These are phyloP conservation scores for Coniochaeta sp. DNA, from an alignment of 2,329 filamentous ascomycete genomes.

Conservation along the genomic window DNA sequence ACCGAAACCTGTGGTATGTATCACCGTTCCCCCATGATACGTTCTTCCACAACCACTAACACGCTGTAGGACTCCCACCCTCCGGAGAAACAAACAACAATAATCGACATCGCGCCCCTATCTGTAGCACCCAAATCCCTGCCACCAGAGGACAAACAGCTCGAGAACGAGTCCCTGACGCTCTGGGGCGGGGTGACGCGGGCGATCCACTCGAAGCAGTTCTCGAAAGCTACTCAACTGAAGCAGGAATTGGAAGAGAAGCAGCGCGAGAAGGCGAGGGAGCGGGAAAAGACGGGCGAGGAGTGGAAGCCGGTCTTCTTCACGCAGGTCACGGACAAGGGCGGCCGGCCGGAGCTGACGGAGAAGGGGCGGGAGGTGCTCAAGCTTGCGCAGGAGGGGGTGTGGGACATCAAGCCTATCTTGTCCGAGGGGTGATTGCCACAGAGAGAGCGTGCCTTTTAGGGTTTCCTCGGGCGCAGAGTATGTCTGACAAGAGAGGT, in stretches of 20 bases:
- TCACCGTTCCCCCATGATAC: background rate
- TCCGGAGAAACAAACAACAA: constrained; percentile 56
- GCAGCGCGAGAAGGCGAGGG: constrained; percentile 76
- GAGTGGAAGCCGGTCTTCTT: constrained; percentile 90
- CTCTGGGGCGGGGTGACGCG: constrained; percentile 86
- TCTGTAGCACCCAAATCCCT: constrained; percentile 70
- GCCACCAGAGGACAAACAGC: constrained; percentile 69
- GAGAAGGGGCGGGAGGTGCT: constrained; percentile 44
- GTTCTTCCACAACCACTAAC: constrained; percentile 2
- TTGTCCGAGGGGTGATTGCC: background rate
- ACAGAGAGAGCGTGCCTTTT: background rate
- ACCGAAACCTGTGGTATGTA: constrained; percentile 53
- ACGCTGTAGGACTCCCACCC: constrained; percentile 33
- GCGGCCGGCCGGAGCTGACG: constrained; percentile 47
- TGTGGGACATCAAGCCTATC: constrained; percentile 29
- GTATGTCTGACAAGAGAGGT: background rate
- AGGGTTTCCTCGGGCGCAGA: background rate
- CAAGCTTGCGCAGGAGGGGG: constrained; percentile 42
- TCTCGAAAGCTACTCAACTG: constrained; percentile 70
- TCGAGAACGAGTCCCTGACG: constrained; percentile 80
- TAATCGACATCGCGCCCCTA: constrained; percentile 85
- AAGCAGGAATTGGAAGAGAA: constrained; percentile 90
- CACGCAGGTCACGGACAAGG: constrained; percentile 48
- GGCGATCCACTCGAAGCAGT: constrained; percentile 79
- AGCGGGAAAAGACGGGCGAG: constrained; percentile 61